Conservation (phyloP, 176 grass and related monocot genomes). For the Paspalum notatum region DNA sequence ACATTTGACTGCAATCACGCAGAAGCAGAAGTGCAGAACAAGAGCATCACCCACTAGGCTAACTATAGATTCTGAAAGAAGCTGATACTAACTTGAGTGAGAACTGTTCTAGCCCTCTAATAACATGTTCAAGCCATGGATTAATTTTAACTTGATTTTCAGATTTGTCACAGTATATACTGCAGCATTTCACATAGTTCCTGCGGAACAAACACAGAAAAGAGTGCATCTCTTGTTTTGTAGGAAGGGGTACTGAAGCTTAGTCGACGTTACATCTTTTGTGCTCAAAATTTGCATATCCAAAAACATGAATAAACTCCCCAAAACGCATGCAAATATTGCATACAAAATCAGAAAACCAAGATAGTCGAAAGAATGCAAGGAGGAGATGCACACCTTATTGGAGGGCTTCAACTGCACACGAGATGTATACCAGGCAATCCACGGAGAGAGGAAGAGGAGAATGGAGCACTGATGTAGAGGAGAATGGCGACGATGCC, state of each 20-base stretch:
- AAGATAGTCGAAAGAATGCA: not conserved
- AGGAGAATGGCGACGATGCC: conserved; percentile 32
- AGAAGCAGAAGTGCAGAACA: conserved; percentile 6
- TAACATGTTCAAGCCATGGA: not conserved
- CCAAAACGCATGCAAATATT: not conserved
- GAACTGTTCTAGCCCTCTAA: not conserved
- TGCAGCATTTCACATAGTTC: conserved; percentile 5
- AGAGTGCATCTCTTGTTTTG: not conserved
- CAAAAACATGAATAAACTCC: not conserved
- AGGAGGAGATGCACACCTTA: conserved; percentile 45
- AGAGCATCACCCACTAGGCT: not conserved
- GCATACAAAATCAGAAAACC: not conserved
- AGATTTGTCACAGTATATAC: not conserved
- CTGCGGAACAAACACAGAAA: not conserved
- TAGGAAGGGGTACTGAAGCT: not conserved
- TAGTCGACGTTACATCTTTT: not conserved
- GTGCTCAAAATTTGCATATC: conserved; percentile 18
- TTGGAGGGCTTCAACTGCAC: not conserved
- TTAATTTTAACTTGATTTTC: conserved; percentile 5
- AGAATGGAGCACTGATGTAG: conserved; percentile 18
- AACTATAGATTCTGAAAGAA: not conserved
- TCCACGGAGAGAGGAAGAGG: conserved; percentile 4
- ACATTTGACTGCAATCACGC: not conserved
- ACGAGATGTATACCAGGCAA: conserved; percentile 7
- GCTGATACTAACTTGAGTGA: not conserved